Evolutionary conservation across 306 rosid species (phyloP).

Genomic region (Inga leiocalycina): DNA sequence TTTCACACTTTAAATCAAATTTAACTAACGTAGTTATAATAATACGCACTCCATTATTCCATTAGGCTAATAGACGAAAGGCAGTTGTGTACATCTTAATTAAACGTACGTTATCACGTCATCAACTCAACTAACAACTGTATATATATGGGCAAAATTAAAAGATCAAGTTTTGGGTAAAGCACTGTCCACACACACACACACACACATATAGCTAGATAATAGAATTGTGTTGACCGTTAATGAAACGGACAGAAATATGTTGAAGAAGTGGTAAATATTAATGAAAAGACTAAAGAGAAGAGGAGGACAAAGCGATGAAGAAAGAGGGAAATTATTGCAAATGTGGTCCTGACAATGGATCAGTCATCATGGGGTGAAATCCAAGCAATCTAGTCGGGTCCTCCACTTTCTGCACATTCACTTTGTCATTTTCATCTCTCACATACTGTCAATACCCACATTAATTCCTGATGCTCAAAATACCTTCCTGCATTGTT

Average conservation of each 20-base stretch:
- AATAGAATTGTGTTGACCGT: background rate
- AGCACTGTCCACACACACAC: background rate
- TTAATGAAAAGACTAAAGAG: background rate
- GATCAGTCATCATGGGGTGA: constrained; percentile 55
- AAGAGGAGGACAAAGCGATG: background rate
- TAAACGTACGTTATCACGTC: too few relatives aligned
- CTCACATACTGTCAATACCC: background rate
- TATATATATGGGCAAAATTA: background rate
- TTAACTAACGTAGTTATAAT: background rate
- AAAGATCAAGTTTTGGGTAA: background rate
- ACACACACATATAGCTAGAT: background rate
- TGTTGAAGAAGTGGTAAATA: background rate
- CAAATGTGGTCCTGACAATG: constrained; percentile 37
- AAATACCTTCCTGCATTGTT: background rate
- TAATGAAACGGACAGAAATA: background rate
- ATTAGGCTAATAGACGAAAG: background rate
- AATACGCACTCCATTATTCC: background rate
- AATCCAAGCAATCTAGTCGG: constrained; percentile 67
- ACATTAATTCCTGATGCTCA: background rate
- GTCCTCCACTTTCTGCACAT: constrained; percentile 42
- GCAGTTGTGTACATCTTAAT: too few relatives aligned
- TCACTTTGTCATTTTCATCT: constrained; percentile 28
- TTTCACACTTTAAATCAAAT: background rate
- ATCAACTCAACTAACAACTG: too few relatives aligned
- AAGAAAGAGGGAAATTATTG: background rate